These are phyloP conservation scores for Coemansia pectinata DNA, from an alignment of 192 early-diverging fungal species.

Conservation along the genomic window DNA sequence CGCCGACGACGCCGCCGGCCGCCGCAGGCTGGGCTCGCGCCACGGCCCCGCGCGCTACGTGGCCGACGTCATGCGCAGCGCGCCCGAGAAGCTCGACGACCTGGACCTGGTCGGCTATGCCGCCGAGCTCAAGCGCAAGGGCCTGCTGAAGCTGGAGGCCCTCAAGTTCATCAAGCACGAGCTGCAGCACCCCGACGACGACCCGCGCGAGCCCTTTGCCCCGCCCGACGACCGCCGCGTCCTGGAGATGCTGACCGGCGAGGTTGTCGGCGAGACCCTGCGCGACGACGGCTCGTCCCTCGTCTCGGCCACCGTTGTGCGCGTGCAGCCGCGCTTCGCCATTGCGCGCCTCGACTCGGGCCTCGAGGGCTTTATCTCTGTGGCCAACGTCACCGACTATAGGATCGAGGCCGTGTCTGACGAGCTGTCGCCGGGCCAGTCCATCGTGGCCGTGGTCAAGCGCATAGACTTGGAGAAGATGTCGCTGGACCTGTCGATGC, in stretches of 20 bases:
- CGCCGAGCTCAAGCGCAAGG: constrained; percentile 70
- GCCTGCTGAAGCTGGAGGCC: constrained; percentile 78
- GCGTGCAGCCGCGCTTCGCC: constrained; percentile 73
- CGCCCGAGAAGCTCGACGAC: constrained; percentile 79
- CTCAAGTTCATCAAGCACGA: constrained; percentile 87
- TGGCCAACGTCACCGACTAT: constrained; percentile 61
- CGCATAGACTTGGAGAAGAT: constrained; percentile 77
- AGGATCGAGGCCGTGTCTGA: constrained; percentile 61
- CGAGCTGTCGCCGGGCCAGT: constrained; percentile 66
- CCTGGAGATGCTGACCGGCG: constrained; percentile 85
- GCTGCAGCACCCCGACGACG: constrained; percentile 77
- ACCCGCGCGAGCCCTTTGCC: constrained; percentile 66
- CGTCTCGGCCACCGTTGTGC: constrained; percentile 67
- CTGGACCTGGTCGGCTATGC: constrained; percentile 91
- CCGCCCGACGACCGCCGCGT: constrained; percentile 61
- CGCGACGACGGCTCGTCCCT: constrained; percentile 63
- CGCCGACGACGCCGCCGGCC: constrained; percentile 31
- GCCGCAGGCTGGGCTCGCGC: background rate
- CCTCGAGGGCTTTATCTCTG: constrained; percentile 80
- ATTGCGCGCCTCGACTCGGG: constrained; percentile 77
- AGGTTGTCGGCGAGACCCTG: constrained; percentile 68
- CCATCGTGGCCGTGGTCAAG: constrained; percentile 74
- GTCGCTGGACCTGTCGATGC: constrained; percentile 73
- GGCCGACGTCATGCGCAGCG: constrained; percentile 71
- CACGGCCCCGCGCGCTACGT: constrained; percentile 72